Percentiles rank a stretch among this genome's conserved stretches.
Evolutionary conservation across 306 rosid species (phyloP).

Genomic region (Prinsepia uniflora): DNA sequence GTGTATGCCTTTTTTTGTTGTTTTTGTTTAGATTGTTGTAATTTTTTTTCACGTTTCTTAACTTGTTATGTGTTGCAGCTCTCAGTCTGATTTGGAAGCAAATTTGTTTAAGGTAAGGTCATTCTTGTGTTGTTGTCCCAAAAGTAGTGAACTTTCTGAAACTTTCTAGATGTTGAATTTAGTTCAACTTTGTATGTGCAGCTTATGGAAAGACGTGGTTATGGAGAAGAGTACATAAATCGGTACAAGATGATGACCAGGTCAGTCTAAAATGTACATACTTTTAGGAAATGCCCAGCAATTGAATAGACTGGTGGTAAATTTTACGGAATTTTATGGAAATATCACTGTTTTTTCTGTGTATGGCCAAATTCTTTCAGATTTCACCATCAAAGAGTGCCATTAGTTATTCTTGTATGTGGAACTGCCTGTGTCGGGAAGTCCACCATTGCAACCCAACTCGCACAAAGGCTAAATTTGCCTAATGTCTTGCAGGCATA

Average conservation of each 20-base stretch:
- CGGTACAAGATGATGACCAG: slow-evolving; percentile 95
- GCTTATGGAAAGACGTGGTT: slow-evolving; percentile 94
- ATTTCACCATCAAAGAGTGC: slow-evolving; percentile 96
- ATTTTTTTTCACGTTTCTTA: not conserved
- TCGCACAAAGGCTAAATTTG: slow-evolving; percentile 90
- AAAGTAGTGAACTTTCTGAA: not conserved
- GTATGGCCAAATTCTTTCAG: slow-evolving; percentile 31
- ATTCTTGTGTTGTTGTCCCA: not conserved
- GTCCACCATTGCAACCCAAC: slow-evolving; percentile 96
- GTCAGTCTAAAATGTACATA: slow-evolving; percentile 31
- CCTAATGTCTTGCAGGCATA: slow-evolving; percentile 92
- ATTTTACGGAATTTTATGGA: slow-evolving; percentile 8
- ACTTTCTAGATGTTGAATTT: slow-evolving; percentile 4
- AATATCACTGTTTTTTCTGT: slow-evolving; percentile 11
- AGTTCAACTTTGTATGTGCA: slow-evolving; percentile 41
- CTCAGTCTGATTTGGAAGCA: slow-evolving; percentile 83
- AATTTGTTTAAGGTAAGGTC: slow-evolving; percentile 76
- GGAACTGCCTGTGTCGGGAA: slow-evolving; percentile 98
- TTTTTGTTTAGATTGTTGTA: not conserved
- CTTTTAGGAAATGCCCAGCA: not conserved
- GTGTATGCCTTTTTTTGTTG: slow-evolving; percentile 46
- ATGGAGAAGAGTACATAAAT: slow-evolving; percentile 76
- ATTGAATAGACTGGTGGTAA: not conserved
- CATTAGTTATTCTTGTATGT: slow-evolving; percentile 90
- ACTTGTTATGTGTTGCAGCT: slow-evolving; percentile 49